phyloP scores from a whole-genome alignment of 345 rosid genomes.

The Dipteronia sinensis region DNA sequence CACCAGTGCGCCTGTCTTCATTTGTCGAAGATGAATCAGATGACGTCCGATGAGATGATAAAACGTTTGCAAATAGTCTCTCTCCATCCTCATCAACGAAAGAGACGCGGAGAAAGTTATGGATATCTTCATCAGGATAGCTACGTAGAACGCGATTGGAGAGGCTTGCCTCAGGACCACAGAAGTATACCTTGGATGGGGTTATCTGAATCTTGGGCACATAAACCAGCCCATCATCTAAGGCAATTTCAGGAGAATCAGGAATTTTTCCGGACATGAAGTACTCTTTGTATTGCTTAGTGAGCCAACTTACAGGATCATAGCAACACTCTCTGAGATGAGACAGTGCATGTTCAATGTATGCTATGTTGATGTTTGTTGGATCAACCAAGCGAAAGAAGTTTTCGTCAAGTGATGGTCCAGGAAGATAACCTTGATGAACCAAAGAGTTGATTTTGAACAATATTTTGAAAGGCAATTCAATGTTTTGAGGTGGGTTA shows the following conservation, averaged over 20 bases:
- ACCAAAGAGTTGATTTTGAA: constrained; percentile 48
- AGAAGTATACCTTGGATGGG: constrained; percentile 48
- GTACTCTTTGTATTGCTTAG: constrained; percentile 29
- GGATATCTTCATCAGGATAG: constrained; percentile 26
- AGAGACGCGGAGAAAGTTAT: constrained; percentile 51
- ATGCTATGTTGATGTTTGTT: constrained; percentile 1
- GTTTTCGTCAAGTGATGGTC: constrained; percentile 36
- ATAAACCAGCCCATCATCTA: constrained; percentile 45
- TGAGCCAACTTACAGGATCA: constrained; percentile 46
- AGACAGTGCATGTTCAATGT: constrained; percentile 38
- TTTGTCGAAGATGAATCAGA: neutral
- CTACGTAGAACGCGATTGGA: constrained; percentile 48
- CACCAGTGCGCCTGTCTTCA: constrained; percentile 30
- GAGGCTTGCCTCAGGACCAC: constrained; percentile 51
- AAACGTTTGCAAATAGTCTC: constrained; percentile 36
- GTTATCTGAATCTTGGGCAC: constrained; percentile 45
- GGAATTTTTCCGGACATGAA: constrained; percentile 17
- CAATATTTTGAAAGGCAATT: constrained; percentile 39
- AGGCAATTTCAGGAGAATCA: constrained; percentile 25
- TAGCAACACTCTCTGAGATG: constrained; percentile 51
- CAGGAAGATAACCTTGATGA: constrained; percentile 47
- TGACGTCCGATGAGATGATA: constrained; percentile 28
- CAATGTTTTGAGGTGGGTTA: constrained; percentile 29
- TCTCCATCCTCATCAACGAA: constrained; percentile 47
- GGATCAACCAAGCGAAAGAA: constrained; percentile 46